Conservation (phyloP, 2,329 filamentous ascomycete species). For the Fusarium sp. region DNA sequence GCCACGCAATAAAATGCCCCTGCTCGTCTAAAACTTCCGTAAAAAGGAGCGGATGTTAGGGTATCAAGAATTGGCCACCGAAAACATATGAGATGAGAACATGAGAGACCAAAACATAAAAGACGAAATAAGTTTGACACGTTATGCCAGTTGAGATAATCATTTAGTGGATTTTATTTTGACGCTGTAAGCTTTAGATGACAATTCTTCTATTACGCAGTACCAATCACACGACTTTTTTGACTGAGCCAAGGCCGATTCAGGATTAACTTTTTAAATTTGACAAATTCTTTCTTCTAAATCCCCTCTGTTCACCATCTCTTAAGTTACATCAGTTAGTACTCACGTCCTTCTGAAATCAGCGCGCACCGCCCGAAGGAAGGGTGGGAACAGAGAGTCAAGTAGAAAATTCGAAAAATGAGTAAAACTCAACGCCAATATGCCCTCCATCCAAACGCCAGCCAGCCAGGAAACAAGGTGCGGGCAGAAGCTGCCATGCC, state of each 20-base stretch:
- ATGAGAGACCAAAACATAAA: too few species aligned
- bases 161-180: background rate
- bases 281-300: constrained; percentile 40
- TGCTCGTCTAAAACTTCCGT: background rate
- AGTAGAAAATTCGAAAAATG: constrained; percentile 44
- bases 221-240: constrained; percentile 11
- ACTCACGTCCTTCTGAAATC: constrained; percentile 14
- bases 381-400: constrained; percentile 30
- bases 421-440: constrained; percentile 51
- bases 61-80: background rate
- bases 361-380: constrained; percentile 22
- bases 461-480: constrained; percentile 48
- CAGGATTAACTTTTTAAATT: constrained; percentile 39
- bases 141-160: background rate
- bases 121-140: background rate
- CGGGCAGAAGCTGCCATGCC: constrained; percentile 47
- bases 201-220: background rate
- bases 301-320: constrained; percentile 26
- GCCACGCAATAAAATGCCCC: background rate
- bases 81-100: background rate
- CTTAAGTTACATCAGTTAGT: constrained; percentile 29
- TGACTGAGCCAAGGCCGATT: constrained; percentile 1
- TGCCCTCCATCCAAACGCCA: constrained; percentile 52
- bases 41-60: background rate
- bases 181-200: background rate